Evolutionary conservation across 305 asterid species (phyloP).

Genomic region (Fraxinus sp.): DNA sequence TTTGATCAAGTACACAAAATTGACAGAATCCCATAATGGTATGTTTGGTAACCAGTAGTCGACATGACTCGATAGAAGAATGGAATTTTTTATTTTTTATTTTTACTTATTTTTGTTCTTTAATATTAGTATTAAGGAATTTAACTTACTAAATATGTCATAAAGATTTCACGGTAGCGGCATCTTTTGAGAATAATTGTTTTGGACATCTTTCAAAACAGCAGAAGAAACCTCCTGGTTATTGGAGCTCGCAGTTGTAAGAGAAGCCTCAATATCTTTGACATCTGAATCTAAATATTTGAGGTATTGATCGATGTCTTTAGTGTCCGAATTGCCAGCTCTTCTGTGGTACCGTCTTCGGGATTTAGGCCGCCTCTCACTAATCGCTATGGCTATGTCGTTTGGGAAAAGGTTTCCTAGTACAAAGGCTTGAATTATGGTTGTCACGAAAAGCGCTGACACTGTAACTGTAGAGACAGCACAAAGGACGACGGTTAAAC

Average conservation of each 20-base stretch:
- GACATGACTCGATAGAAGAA: not conserved
- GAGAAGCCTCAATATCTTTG: conserved; percentile 47
- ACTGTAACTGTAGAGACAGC: conserved; percentile 53
- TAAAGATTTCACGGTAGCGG: not conserved
- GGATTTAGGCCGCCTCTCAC: conserved; percentile 40
- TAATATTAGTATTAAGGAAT: not conserved
- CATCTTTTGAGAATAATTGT: not conserved
- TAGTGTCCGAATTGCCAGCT: conserved; percentile 36
- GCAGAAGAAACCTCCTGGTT: not conserved
- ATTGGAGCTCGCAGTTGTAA: conserved; percentile 21
- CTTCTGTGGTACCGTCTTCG: conserved; percentile 47
- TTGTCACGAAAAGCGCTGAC: conserved; percentile 49
- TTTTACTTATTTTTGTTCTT: not conserved
- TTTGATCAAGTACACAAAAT: not conserved
- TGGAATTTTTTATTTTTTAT: not conserved
- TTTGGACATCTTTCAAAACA: not conserved
- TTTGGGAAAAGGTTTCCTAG: conserved; percentile 67
- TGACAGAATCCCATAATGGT: not conserved
- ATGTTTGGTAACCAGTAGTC: not conserved
- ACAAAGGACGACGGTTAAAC: conserved; percentile 43
- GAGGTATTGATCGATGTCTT: conserved; percentile 39
- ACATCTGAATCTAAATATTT: conserved; percentile 42
- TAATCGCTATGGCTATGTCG: conserved; percentile 70
- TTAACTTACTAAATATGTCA: not conserved
- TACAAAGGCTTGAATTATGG: conserved; percentile 69